Evolutionary conservation across 352 stramenopile genomes (phyloP).

Genomic region (Pythium grandisporangium): DNA sequence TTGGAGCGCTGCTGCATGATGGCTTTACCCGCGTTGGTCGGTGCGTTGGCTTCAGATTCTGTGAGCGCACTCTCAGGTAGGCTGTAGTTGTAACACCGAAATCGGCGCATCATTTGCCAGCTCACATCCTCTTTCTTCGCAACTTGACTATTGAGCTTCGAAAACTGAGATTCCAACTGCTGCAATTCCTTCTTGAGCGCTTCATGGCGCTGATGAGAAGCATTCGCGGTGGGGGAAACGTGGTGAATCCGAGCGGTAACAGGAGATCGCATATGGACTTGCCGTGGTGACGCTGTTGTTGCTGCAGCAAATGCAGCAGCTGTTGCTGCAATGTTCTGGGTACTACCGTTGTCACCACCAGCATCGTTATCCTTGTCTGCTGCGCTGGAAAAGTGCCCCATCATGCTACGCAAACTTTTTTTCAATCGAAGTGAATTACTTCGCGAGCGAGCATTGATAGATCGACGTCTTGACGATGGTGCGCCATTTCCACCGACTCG

Average conservation of each 20-base stretch:
- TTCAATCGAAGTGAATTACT: conserved; percentile 55
- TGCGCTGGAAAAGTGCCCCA: conserved; percentile 41
- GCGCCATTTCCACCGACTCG: no score
- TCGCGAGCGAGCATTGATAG: conserved; percentile 38
- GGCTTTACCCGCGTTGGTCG: conserved; percentile 18
- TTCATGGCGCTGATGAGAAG: conserved; percentile 28
- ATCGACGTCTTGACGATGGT: conserved; percentile 39
- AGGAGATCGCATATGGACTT: conserved; percentile 1
- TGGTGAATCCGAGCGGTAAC: conserved; percentile 9
- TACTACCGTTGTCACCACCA: not conserved
- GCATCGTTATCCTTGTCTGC: conserved; percentile 33
- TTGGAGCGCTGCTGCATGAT: conserved; percentile 4
- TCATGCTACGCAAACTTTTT: conserved; percentile 53
- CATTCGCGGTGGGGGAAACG: no score
- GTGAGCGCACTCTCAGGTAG: conserved; percentile 41
- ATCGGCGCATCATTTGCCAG: conserved; percentile 45
- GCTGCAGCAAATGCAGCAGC: no score
- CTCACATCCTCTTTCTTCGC: conserved; percentile 46
- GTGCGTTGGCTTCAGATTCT: conserved; percentile 39
- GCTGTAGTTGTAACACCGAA: conserved; percentile 82
- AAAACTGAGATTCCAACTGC: conserved; percentile 46
- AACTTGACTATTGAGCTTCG: conserved; percentile 58
- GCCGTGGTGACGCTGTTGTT: no score
- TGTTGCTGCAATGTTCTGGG: not conserved
- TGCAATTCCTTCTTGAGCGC: conserved; percentile 42